Percentiles rank a stretch among this genome's conserved stretches.
These are phyloP conservation scores for Phytopythium cucurbitacearum DNA, from an alignment of 352 stramenopile species.

Conservation along the genomic window DNA sequence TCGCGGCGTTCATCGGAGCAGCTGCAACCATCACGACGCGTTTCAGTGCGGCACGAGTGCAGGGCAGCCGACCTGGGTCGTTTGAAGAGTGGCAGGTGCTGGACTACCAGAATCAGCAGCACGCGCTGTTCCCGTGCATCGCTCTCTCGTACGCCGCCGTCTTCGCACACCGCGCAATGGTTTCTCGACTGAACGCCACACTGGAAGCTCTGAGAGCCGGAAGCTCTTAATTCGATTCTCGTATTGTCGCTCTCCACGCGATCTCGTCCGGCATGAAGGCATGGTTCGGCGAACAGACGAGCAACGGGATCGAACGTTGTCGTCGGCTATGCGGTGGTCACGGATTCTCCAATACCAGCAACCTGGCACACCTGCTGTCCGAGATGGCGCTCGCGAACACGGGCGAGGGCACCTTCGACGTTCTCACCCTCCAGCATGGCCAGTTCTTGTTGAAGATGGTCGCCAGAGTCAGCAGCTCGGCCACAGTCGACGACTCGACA, in stretches of 20 bases:
- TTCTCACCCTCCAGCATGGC: constrained; percentile 63
- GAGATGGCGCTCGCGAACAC: constrained; percentile 40
- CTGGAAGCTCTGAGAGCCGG: constrained; percentile 33
- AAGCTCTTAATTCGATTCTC: constrained; percentile 22
- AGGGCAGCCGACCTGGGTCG: constrained; percentile 29
- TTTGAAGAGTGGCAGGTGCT: constrained; percentile 54
- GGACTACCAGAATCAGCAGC: constrained; percentile 58
- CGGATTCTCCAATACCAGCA: constrained; percentile 31
- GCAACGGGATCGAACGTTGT: constrained; percentile 40
- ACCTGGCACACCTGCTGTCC: constrained; percentile 21
- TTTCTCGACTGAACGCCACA: constrained; percentile 27
- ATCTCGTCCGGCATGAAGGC: constrained; percentile 53
- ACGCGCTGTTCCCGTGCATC: constrained; percentile 36
- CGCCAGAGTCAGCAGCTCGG: constrained; percentile 4
- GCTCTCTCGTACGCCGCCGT: constrained; percentile 37
- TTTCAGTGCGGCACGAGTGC: constrained; percentile 45
- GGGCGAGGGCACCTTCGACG: constrained; percentile 68
- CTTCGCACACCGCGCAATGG: constrained; percentile 23
- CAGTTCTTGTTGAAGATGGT: constrained; percentile 51
- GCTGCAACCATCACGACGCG: constrained; percentile 44
- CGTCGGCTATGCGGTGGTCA: constrained; percentile 42
- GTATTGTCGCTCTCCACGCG: constrained; percentile 49
- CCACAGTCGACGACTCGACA: constrained; percentile 3
- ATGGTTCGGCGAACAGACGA: constrained; percentile 34
- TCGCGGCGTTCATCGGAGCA: constrained; percentile 12